Conservation (phyloP, 805 yeast genomes). For the Myxozyma vanderwaltii region DNA sequence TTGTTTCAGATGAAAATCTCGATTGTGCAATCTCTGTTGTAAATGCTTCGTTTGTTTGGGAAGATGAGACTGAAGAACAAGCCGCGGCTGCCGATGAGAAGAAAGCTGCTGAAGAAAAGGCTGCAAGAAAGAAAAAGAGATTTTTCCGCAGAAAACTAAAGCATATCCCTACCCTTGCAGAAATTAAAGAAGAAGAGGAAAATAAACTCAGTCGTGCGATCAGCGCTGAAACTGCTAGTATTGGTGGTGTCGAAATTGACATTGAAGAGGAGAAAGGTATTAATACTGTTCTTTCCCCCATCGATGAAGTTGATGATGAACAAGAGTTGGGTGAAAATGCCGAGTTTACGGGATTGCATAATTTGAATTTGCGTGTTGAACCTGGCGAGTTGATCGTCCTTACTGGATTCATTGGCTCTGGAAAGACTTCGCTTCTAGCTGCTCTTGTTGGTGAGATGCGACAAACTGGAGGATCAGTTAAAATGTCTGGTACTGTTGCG, state of each 20-base stretch:
- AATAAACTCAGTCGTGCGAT: conserved; percentile 19
- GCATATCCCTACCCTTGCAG: conserved; percentile 16
- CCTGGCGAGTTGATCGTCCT: conserved; percentile 73
- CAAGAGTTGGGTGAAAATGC: neutral
- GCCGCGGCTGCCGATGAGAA: conserved; percentile 15
- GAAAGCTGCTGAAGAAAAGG: neutral
- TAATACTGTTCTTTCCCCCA: conserved; percentile 35
- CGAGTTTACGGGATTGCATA: conserved; percentile 38
- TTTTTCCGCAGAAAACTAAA: neutral
- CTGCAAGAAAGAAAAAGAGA: neutral
- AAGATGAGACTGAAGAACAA: conserved; percentile 45
- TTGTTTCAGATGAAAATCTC: conserved; percentile 42
- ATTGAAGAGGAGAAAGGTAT: conserved; percentile 33
- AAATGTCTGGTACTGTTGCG: conserved; percentile 55
- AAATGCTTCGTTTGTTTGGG: conserved; percentile 71
- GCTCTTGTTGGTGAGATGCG: conserved; percentile 76
- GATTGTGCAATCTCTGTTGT: conserved; percentile 52
- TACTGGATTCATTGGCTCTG: conserved; percentile 84
- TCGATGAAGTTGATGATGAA: conserved; percentile 1
- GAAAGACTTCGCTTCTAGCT: conserved; percentile 71
- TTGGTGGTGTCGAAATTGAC: conserved; percentile 1
- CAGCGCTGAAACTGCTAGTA: conserved; percentile 36
- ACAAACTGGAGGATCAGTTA: conserved; percentile 54
- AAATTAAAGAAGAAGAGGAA: conserved; percentile 26
- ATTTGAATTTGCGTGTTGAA: conserved; percentile 56